Evolutionary conservation across 2,329 filamentous ascomycete species (phyloP), one percentile per base, ranked within the genome.

Genomic region (Thelonectria blattea): DNA sequence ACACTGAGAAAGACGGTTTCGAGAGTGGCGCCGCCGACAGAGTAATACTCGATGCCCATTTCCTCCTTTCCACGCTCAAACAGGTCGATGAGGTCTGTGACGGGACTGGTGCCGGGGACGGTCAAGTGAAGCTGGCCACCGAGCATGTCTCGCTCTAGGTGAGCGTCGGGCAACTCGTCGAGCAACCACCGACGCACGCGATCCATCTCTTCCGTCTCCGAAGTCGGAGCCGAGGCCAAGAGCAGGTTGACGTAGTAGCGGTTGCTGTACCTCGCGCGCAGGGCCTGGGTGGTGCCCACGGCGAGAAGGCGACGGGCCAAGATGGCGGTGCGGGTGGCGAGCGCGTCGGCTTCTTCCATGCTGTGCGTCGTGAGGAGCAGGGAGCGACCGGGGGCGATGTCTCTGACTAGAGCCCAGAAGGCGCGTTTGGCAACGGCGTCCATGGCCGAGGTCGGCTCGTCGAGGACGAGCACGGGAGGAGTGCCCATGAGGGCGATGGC

Each of bases 401-500:
- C 83, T 5, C 85, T 84, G 1, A 96, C 81, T 0, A 91, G 94
- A 51, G 86, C 86, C 93, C 93, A 96, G 88, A 96, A 94, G 56
- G 93, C 84, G 17, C 93, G 85, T 75, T 96, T 96, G 0, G 91
- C 89, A 0, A 91, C 91, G 0, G 92, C 92, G 68, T 96, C 92
- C 82, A 96, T 91, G 1, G 92, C 92, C 0, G 88, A 91, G 1
- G 85, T 90, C 0, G 92, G 92, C 72, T 96, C 92, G 72, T 97
- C 92, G 2, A 96, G 87, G 0, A 96, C 81, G 0, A 96, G 78
- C 0, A 96, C 91, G 0, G 87, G 86, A 0, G 92, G 92, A 68
- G 95, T 93, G 5, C 92, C 92, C 83, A 96, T 94, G 0, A 97
- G 78, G 0, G 93, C 92, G 54, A 96, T 95, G 1, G 89, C 92